Base-by-base conservation (phyloP, 164 flowering plant species). In the Protea cynaroides region DNA sequence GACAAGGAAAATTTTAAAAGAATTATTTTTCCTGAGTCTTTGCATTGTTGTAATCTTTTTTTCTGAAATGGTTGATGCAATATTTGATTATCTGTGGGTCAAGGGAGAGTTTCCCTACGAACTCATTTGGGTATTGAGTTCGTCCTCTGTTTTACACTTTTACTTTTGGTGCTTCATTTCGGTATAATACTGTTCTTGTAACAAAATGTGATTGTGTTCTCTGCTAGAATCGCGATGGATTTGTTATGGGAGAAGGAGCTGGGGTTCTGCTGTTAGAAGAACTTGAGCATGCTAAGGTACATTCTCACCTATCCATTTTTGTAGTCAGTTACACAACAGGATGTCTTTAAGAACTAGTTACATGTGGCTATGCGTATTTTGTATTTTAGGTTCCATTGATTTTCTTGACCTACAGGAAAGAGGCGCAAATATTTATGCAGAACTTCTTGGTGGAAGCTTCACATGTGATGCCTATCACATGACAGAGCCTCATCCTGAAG, bases 201-300 rank as follows among this genome's bases (percentile, higher is more conserved):
- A 40, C 13, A 12, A 40, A 43, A 51, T 60, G 25, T 6, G 8
- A 36, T 63, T 53, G 44, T 44, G 56, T 65, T 25, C 52, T 71
- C 4, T 72, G 51, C 54, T 84, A 92, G 97, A 82, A 69, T 65
- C 97, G 96, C 55, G 97, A 92, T 83, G 97, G 97, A 70, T 89
- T 92, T 80, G 96, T 92, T 34, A 92, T 92, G 92, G 97, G 96
- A 67, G 97, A 92, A 82, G 97, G 97, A 62, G 90, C 97, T 64
- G 96, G 97, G 36, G 96, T 92, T 63, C 76, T 92, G 77, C 89
- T 92, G 63, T 47, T 92, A 38, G 97, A 92, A 75, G 97, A 92
- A 68, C 72, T 87, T 56, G 97, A 92, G 67, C 96, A 92, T 82
- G 97, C 97, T n/a, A 85, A 89, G 94, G 97, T 91, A 76, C 25